Conservation (phyloP, 768 basidiomycete species). For the Termitomyces sp. region DNA sequence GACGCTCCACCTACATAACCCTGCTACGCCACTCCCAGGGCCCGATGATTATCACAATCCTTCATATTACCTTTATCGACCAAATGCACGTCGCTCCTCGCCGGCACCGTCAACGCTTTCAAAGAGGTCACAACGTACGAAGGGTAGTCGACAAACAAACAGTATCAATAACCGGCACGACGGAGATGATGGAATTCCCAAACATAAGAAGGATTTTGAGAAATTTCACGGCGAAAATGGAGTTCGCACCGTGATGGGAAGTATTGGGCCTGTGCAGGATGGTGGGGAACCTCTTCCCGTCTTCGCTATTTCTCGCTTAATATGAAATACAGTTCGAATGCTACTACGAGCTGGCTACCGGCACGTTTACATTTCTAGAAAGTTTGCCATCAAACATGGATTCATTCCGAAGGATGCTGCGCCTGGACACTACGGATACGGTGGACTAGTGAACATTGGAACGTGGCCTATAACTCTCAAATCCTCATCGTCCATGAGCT, state of each 20-base stretch:
- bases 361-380: constrained; percentile 92
- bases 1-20: constrained; percentile 62
- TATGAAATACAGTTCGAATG: constrained; percentile 67
- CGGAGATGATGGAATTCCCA: constrained; percentile 47
- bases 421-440: constrained; percentile 92
- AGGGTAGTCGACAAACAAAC: constrained; percentile 26
- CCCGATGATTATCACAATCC: constrained; percentile 65
- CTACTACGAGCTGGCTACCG: constrained; percentile 88
- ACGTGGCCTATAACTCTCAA: constrained; percentile 78
- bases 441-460: constrained; percentile 82
- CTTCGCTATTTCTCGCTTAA: neutral
- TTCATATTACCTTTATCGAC: constrained; percentile 64
- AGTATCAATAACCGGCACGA: constrained; percentile 18
- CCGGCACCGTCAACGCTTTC: constrained; percentile 35
- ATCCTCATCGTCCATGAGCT: constrained; percentile 32
- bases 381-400: constrained; percentile 83
- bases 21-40: constrained; percentile 49
- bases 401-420: constrained; percentile 86
- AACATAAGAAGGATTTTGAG: constrained; percentile 73
- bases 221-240: constrained; percentile 90
- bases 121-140: constrained; percentile 36
- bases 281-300: constrained; percentile 40
- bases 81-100: constrained; percentile 24
- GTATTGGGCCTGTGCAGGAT: constrained; percentile 84
- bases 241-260: constrained; percentile 87